These are phyloP conservation scores for Ogataea nonfermentans DNA, from an alignment of 805 yeast genomes.

Conservation along the genomic window DNA sequence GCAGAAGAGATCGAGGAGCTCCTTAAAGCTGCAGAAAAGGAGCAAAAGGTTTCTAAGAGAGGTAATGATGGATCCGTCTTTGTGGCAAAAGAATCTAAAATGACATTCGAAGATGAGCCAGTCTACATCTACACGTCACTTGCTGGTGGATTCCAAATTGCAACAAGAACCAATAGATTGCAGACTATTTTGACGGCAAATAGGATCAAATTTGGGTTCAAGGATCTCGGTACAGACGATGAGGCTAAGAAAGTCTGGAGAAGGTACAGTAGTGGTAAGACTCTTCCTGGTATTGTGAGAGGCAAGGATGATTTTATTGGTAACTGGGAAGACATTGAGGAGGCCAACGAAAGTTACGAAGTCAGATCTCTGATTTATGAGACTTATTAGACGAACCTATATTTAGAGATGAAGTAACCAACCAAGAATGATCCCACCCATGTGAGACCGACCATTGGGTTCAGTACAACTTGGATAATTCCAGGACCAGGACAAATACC, in stretches of 20 bases:
- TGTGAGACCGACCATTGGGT: conserved; percentile 23
- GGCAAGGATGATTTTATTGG: conserved; percentile 81
- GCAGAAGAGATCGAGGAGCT: conserved; percentile 24
- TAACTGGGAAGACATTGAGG: conserved; percentile 81
- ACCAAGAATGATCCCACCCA: conserved; percentile 31
- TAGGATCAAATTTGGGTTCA: conserved; percentile 59
- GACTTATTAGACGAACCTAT: conserved; percentile 40
- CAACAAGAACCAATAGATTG: conserved; percentile 72
- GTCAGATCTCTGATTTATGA: conserved; percentile 65
- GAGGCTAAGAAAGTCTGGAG: conserved; percentile 85
- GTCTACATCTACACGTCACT: conserved; percentile 80
- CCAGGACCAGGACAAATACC: conserved; percentile 60
- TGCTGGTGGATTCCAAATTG: conserved; percentile 83
- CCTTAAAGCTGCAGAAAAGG: conserved; percentile 29
- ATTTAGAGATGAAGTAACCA: conserved; percentile 35
- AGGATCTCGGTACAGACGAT: conserved; percentile 85
- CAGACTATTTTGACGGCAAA: conserved; percentile 75
- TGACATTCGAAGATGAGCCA: conserved; percentile 50
- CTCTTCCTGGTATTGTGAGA: conserved; percentile 82
- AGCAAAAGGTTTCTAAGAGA: conserved; percentile 15
- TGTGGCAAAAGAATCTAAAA: conserved; percentile 34
- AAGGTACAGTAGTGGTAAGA: conserved; percentile 66
- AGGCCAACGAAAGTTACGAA: conserved; percentile 77
- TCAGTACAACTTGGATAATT: conserved; percentile 30
- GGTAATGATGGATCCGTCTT: conserved; percentile 25